Conservation (phyloP, 768 basidiomycete genomes). For the Leucosporidium yakuticum region DNA sequence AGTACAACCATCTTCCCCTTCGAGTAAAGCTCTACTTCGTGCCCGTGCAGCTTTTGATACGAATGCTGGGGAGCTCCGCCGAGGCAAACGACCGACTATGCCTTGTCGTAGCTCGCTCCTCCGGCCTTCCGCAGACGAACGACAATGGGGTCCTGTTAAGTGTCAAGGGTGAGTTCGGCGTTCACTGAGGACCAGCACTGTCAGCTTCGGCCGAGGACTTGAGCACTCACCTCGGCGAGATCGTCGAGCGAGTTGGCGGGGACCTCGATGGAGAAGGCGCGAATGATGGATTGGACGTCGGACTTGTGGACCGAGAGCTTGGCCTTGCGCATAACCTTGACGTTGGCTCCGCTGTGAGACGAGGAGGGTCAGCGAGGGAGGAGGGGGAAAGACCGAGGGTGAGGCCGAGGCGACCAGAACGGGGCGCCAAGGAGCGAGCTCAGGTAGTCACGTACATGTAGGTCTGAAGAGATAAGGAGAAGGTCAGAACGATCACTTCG, state of each 20-base stretch:
- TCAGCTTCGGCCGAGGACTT: background rate
- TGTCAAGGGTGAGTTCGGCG: background rate
- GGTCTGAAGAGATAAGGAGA: background rate
- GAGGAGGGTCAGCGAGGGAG: constrained; percentile 34
- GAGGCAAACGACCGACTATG: background rate
- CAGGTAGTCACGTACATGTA: background rate
- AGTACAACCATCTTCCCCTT: too few relatives aligned
- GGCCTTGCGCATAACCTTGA: constrained; percentile 87
- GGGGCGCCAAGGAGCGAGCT: too few relatives aligned
- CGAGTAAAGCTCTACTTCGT: too few relatives aligned
- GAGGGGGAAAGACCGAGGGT: background rate
- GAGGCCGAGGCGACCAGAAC: too few relatives aligned
- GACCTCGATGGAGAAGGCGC: constrained; percentile 77
- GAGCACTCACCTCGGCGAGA: constrained; percentile 52
- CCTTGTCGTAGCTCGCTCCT: constrained; percentile 43
- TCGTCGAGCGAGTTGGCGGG: constrained; percentile 76
- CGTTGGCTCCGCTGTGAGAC: constrained; percentile 68
- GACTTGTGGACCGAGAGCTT: constrained; percentile 89
- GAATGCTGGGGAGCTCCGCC: too few relatives aligned
- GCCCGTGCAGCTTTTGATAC: too few relatives aligned
- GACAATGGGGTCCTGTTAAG: constrained; percentile 69
- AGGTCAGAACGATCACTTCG: background rate
- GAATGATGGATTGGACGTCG: constrained; percentile 75
- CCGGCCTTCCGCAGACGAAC: constrained; percentile 71
- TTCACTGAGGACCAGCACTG: background rate